Evolutionary conservation across 495 filamentous ascomycete genomes (phyloP).

Genomic region (Cenococcum geophilum): DNA sequence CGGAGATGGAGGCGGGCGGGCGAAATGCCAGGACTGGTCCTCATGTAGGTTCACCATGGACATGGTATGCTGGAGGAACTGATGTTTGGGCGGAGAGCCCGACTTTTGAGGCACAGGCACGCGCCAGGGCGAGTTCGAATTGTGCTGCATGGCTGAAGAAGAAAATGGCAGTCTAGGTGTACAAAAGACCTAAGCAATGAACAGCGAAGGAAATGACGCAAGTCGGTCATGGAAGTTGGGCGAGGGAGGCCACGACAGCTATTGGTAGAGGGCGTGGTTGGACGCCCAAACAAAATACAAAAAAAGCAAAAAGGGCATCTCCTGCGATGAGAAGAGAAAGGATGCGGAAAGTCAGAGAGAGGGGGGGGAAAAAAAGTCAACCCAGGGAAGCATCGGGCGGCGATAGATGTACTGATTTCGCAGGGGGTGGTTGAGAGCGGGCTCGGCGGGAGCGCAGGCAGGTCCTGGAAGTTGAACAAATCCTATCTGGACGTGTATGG

Average conservation of each 20-base stretch:
- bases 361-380: slow-evolving; percentile 13
- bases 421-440: slow-evolving; percentile 15
- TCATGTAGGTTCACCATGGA: slow-evolving; percentile 31
- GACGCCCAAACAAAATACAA: slow-evolving; percentile 13
- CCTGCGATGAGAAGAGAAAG: not conserved
- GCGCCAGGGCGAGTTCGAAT: slow-evolving; percentile 25
- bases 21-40: slow-evolving; percentile 16
- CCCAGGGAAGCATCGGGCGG: slow-evolving; percentile 23
- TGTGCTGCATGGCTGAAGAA: slow-evolving; percentile 28
- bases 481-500: slow-evolving; percentile 4
- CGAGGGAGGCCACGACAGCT: slow-evolving; percentile 17
- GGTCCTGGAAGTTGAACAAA: not conserved
- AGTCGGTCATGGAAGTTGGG: slow-evolving; percentile 12
- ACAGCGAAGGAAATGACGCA: slow-evolving; percentile 20
- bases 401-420: slow-evolving; percentile 27
- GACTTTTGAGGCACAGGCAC: slow-evolving; percentile 3
- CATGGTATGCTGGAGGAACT: slow-evolving; percentile 24
- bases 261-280: slow-evolving; percentile 18
- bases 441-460: slow-evolving; percentile 2
- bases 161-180: slow-evolving; percentile 21
- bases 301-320: slow-evolving; percentile 32
- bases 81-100: slow-evolving; percentile 12
- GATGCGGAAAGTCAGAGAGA: slow-evolving; percentile 23
- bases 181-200: slow-evolving; percentile 22
- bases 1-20: slow-evolving; percentile 26